phyloP scores from a whole-genome alignment of 352 stramenopile genomes.

The Globisporangium mamillatum region DNA sequence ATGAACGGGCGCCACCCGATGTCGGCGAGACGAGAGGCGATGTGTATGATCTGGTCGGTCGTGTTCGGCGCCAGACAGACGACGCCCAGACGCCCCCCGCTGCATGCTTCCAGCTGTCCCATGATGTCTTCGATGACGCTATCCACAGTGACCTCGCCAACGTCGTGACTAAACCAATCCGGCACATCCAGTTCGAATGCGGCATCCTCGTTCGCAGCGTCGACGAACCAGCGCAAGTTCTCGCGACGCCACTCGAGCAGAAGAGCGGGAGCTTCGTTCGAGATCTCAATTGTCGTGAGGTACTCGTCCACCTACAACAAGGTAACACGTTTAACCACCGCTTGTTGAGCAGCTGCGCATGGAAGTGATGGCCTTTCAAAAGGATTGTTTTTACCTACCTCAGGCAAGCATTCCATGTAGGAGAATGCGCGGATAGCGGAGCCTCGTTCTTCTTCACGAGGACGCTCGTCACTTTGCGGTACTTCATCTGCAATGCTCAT shows the following conservation, averaged over 20 bases:
- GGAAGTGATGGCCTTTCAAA: too few relatives aligned
- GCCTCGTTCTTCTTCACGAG: background rate
- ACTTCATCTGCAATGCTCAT: background rate
- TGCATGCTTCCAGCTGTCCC: background rate
- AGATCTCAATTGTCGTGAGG: background rate
- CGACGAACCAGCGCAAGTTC: background rate
- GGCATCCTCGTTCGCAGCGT: background rate
- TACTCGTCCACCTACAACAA: background rate
- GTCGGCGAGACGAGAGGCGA: background rate
- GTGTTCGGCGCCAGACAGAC: slow-evolving; percentile 5
- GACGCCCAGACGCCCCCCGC: background rate
- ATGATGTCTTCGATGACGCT: slow-evolving; percentile 4
- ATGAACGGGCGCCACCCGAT: background rate
- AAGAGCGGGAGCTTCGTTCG: background rate
- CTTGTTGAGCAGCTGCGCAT: background rate
- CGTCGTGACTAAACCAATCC: background rate
- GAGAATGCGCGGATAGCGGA: background rate
- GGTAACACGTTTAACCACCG: background rate
- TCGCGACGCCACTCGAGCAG: background rate
- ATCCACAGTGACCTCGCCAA: background rate
- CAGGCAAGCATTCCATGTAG: background rate
- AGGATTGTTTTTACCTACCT: background rate
- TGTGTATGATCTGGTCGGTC: background rate
- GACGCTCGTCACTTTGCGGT: background rate
- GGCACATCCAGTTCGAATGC: background rate